Evolutionary conservation across 2,329 filamentous ascomycete species (phyloP).

Genomic region (Alternaria hordeiaustralica): DNA sequence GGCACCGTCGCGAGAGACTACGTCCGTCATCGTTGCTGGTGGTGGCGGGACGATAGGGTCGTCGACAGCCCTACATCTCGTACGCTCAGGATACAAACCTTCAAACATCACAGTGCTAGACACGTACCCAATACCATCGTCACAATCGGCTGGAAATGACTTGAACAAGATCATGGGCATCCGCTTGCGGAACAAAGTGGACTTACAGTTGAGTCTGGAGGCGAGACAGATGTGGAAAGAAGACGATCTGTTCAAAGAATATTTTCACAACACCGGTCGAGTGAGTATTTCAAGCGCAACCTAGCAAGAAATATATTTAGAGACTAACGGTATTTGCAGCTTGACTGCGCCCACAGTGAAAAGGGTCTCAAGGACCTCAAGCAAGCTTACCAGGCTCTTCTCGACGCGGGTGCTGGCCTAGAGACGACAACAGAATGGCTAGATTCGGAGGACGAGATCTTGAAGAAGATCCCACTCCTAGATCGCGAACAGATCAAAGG

Average conservation of each 20-base stretch:
- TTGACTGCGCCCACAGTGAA: constrained; percentile 46
- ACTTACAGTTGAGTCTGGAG: constrained; percentile 41
- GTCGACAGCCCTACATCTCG: constrained; percentile 60
- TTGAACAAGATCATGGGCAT: constrained; percentile 57
- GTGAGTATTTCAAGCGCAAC: constrained; percentile 14
- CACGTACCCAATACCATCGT: constrained; percentile 54
- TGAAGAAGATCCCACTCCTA: constrained; percentile 51
- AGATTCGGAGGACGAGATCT: constrained; percentile 54
- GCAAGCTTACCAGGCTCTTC: constrained; percentile 47
- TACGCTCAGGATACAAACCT: constrained; percentile 55
- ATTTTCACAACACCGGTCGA: constrained; percentile 55
- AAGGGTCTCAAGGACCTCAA: constrained; percentile 46
- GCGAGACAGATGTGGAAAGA: constrained; percentile 52
- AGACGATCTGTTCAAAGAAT: constrained; percentile 55
- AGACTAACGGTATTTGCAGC: constrained; percentile 19
- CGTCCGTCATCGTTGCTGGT: constrained; percentile 52
- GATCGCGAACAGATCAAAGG: constrained; percentile 52
- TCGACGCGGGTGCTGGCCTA: constrained; percentile 38
- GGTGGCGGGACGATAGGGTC: constrained; percentile 61
- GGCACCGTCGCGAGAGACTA: constrained; percentile 23
- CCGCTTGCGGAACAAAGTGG: constrained; percentile 50
- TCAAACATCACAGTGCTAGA: constrained; percentile 58
- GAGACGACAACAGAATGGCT: constrained; percentile 53
- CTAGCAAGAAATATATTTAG: neutral
- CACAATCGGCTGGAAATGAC: constrained; percentile 59